Evolutionary conservation across 352 stramenopile species (phyloP), one percentile per base, ranked within the genome.

Genomic region (Thalassiosira livingstoniorum): DNA sequence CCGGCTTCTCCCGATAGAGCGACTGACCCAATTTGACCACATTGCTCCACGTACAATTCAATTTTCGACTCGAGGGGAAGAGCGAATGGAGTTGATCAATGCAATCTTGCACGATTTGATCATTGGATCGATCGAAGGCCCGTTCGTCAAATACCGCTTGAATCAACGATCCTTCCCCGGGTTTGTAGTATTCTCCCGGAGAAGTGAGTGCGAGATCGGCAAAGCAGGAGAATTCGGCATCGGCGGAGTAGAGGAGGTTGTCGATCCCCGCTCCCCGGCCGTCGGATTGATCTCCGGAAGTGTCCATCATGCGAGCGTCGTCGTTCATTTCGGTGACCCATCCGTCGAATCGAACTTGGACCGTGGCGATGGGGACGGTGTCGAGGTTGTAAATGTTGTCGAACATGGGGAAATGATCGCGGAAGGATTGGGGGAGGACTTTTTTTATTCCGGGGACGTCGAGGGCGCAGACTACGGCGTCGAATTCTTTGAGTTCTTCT

Each of bases 351-450:
- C 94, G 83, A 11, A 96, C 90, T 83, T 97, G 94, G 23, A 96
- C 93, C 13, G 94, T 97, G 0, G 92, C 93, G 65, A 97, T 95
- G 0, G 94, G 94, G 21, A 97, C 94, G 35, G 88, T 93, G 29
- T 96, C 93, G 25, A 97, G 82, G 43, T 96, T 95, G 91, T 97
- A 97, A 63, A 97, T 96, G 39, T 95, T 95, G 79, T 97, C 93
- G 84, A 97, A 97, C 78, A 92, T 87, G 5, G 85, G 77, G 66
- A 90, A 93, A 62, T 95, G 82, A 69, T 86, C 79, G 29, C 94
- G 88, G 84, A 97, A 96, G 60, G 63, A 80, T 54, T 94, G 87
- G 29, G 93, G 92, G 21, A 97, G 78, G 21, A 96, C 83, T 82
- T 96, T 96, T 58, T 96, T 95, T 66, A 96, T 96, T 67, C 94